Percentiles rank a stretch among this genome's conserved stretches.
Conservation (phyloP, 495 filamentous ascomycete species). For the Tuber indicum region DNA sequence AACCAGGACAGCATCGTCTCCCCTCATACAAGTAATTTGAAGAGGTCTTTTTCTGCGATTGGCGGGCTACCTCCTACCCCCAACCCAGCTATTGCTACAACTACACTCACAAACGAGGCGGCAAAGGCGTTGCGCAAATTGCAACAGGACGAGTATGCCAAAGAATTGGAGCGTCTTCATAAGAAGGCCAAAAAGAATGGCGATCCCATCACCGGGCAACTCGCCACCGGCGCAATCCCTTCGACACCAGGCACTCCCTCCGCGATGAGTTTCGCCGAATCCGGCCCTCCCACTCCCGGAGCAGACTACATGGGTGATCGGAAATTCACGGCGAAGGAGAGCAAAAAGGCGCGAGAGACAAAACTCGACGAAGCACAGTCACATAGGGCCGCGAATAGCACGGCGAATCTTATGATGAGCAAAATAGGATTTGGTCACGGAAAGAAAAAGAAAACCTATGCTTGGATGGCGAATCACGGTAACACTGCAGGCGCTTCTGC, state of each 20-base stretch:
- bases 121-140: conserved; percentile 36
- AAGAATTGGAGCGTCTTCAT: conserved; percentile 32
- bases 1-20: conserved; percentile 28
- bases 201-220: conserved; percentile 5
- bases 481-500: conserved; percentile 46
- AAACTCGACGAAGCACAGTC: conserved; percentile 51
- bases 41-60: conserved; percentile 33
- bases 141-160: conserved; percentile 37
- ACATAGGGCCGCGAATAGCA: conserved; percentile 53
- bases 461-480: conserved; percentile 51
- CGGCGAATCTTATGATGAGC: conserved; percentile 51
- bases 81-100: conserved; percentile 8
- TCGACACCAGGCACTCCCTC: conserved; percentile 24
- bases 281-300: conserved; percentile 27
- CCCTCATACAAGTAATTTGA: conserved; percentile 20
- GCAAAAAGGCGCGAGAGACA: conserved; percentile 52
- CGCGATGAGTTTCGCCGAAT: conserved; percentile 19
- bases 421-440: conserved; percentile 50
- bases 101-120: conserved; percentile 36
- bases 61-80: conserved; percentile 29
- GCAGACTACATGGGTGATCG: conserved; percentile 14
- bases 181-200: conserved; percentile 36
- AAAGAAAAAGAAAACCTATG: conserved; percentile 54
- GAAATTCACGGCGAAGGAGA: conserved; percentile 48
- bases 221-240: conserved; percentile 12